Evolutionary conservation across 768 basidiomycete genomes (phyloP).

Genomic region (Mycena vitilis): DNA sequence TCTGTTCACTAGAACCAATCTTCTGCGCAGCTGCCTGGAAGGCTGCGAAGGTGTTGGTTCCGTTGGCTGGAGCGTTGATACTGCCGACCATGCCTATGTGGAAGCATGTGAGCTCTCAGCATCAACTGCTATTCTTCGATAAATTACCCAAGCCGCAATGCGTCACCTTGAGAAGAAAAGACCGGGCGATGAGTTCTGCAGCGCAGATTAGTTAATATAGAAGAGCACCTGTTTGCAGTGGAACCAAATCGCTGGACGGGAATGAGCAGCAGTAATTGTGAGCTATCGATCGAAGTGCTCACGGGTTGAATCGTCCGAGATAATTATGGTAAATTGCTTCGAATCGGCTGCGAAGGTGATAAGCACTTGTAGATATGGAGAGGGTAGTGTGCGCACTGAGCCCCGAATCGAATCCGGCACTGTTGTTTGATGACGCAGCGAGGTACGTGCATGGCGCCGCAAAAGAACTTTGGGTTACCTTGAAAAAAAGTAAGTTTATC

Average conservation of each 20-base stretch:
- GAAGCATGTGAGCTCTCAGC: background rate
- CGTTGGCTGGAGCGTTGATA: slow-evolving; percentile 61
- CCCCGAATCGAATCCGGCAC: slow-evolving; percentile 68
- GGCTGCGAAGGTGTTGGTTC: slow-evolving; percentile 53
- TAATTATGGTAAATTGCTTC: slow-evolving; percentile 58
- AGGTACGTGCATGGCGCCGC: slow-evolving; percentile 63
- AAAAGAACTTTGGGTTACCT: slow-evolving; percentile 67
- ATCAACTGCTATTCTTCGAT: slow-evolving; percentile 35
- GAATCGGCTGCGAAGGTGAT: slow-evolving; percentile 31
- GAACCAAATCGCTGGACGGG: slow-evolving; percentile 64
- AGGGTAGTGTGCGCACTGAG: slow-evolving; percentile 39
- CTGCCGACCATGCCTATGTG: slow-evolving; percentile 19
- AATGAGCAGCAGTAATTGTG: slow-evolving; percentile 1
- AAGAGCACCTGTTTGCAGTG: slow-evolving; percentile 57
- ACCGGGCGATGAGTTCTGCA: background rate
- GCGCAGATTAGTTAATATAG: background rate
- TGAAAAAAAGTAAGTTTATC: background rate
- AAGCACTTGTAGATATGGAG: background rate
- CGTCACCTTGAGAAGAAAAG: slow-evolving; percentile 25
- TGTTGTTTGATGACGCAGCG: slow-evolving; percentile 47
- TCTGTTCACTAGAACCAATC: slow-evolving; percentile 48
- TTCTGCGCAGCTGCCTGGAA: slow-evolving; percentile 55
- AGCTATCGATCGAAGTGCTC: slow-evolving; percentile 34
- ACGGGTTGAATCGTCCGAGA: slow-evolving; percentile 62
- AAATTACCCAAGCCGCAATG: slow-evolving; percentile 69